Percentiles rank a stretch among this genome's conserved stretches.
Conservation (phyloP, 2,329 filamentous ascomycete genomes). For the Cordyceps militaris region DNA sequence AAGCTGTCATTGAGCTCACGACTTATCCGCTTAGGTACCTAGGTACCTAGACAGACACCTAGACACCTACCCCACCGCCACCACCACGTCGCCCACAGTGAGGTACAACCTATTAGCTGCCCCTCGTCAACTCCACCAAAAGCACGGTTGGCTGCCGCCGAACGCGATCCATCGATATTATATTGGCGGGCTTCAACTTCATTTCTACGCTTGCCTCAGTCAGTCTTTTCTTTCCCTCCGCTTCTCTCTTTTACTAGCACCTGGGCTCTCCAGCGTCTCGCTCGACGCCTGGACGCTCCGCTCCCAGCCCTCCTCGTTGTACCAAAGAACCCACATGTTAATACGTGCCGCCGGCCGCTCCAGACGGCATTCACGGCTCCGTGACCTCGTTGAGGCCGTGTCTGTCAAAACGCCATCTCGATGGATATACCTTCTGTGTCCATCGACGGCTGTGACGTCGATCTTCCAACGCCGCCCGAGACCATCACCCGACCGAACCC, state of each 20-base stretch:
- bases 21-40: no score
- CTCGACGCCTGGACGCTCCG: slow-evolving; percentile 3
- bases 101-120: no score
- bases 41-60: no score
- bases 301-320: not conserved
- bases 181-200: not conserved
- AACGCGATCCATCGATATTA: not conserved
- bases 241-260: not conserved
- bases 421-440: slow-evolving; percentile 47
- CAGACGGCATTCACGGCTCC: slow-evolving; percentile 48
- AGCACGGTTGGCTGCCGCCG: slow-evolving; percentile 24
- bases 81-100: no score
- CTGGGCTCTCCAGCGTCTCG: slow-evolving; percentile 9
- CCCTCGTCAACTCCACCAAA: slow-evolving; percentile 30
- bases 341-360: slow-evolving; percentile 32
- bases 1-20: no score
- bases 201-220: not conserved
- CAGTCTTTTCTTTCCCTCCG: not conserved
- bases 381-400: slow-evolving; percentile 40
- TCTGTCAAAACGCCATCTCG: slow-evolving; percentile 14
- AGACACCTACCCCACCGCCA: not conserved
- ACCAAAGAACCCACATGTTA: slow-evolving; percentile 46
- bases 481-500: slow-evolving; percentile 57
- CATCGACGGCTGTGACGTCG: slow-evolving; percentile 49
- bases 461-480: slow-evolving; percentile 50